phyloP scores from a whole-genome alignment of 805 yeast species.

The Myxozyma udenii region DNA sequence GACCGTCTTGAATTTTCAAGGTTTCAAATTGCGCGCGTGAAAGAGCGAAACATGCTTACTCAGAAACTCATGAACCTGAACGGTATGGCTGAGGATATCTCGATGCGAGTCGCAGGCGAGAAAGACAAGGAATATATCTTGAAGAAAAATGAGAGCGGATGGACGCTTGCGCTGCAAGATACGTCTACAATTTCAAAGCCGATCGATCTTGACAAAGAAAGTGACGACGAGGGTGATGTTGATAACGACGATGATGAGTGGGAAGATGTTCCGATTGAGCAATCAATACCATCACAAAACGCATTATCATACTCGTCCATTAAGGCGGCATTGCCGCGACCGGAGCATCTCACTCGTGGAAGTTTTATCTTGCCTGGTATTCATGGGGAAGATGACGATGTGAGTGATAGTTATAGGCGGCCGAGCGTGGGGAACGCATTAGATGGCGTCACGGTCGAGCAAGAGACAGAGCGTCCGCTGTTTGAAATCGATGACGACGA shows the following conservation, averaged over 20 bases:
- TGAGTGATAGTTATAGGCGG: neutral
- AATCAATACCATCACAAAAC: neutral
- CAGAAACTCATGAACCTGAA: conserved; percentile 79
- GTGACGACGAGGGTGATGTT: conserved; percentile 41
- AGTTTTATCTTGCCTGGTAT: conserved; percentile 17
- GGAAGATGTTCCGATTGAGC: conserved; percentile 59
- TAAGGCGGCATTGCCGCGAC: conserved; percentile 8
- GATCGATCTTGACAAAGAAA: conserved; percentile 31
- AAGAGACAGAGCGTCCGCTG: conserved; percentile 9
- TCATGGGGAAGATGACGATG: neutral
- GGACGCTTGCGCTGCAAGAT: conserved; percentile 27
- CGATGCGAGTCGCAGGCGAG: conserved; percentile 77
- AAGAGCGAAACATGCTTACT: conserved; percentile 84
- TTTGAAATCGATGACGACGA: conserved; percentile 10
- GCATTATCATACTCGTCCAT: neutral
- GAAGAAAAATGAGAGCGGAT: conserved; percentile 56
- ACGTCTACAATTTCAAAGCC: conserved; percentile 19
- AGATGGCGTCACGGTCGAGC: neutral
- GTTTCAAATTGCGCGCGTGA: conserved; percentile 90
- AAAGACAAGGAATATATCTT: conserved; percentile 71
- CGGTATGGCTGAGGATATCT: conserved; percentile 60
- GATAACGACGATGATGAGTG: conserved; percentile 54
- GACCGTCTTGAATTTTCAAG: conserved; percentile 83
- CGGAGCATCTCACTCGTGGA: conserved; percentile 12
- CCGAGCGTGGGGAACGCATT: neutral